These are phyloP conservation scores for Ceratocystis cubensis DNA, from an alignment of 2,329 filamentous ascomycete species.

Conservation along the genomic window DNA sequence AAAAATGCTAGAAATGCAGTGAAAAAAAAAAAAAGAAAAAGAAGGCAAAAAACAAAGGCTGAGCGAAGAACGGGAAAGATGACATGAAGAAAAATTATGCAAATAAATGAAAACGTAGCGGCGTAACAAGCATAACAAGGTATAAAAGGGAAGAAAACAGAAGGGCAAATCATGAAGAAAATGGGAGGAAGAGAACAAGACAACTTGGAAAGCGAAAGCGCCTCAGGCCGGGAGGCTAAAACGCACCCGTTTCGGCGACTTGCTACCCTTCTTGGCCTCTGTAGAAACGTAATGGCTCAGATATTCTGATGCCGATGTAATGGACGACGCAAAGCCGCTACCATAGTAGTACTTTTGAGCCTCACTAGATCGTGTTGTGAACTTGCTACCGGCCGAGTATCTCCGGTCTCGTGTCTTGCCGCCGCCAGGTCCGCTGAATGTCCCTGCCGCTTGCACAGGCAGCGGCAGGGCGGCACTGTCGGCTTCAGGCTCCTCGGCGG, in stretches of 20 bases:
- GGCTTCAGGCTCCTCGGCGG: neutral
- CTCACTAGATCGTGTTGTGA: slow-evolving; percentile 13
- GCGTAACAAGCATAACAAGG: neutral
- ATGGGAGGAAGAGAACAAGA: neutral
- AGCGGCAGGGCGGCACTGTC: neutral
- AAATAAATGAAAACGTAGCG: neutral
- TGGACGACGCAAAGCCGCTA: slow-evolving; percentile 13
- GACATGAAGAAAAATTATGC: neutral
- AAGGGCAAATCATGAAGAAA: neutral
- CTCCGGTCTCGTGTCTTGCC: slow-evolving; percentile 4
- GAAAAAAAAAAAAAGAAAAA: neutral
- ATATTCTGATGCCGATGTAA: slow-evolving; percentile 12
- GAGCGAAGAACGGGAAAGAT: neutral
- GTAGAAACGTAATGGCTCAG: slow-evolving; percentile 14
- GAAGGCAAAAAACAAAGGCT: neutral
- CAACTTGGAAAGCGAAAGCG: neutral
- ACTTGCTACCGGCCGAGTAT: slow-evolving; percentile 12
- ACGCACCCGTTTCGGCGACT: slow-evolving; percentile 16
- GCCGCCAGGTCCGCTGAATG: too few relatives aligned
- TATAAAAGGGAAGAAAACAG: neutral
- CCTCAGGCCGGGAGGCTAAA: slow-evolving; percentile 13
- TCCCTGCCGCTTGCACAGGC: neutral
- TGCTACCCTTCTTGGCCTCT: slow-evolving; percentile 17
- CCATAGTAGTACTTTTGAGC: slow-evolving; percentile 14
- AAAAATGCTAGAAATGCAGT: too few relatives aligned